These are phyloP conservation scores for Coemansia sp. DNA, from an alignment of 192 early-diverging fungal species.

Conservation along the genomic window DNA sequence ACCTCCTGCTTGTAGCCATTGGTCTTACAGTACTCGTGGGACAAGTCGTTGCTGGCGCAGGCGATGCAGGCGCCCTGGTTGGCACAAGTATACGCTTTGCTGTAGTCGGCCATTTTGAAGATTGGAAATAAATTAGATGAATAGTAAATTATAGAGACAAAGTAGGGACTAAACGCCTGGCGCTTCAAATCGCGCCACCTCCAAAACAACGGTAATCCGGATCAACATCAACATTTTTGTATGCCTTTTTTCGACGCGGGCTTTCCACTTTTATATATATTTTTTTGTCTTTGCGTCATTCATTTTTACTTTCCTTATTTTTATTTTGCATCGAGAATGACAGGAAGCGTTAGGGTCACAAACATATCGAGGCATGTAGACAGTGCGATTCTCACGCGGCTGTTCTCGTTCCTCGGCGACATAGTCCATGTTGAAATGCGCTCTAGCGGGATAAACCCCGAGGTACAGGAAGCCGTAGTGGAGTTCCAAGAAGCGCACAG, in stretches of 20 bases:
- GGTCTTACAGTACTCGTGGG: slow-evolving; percentile 7
- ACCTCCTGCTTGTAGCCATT: slow-evolving; percentile 44
- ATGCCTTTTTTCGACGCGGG: no score
- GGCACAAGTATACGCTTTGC: slow-evolving; percentile 16
- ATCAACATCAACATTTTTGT: no score
- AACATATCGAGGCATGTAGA: slow-evolving; percentile 65
- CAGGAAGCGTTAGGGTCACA: slow-evolving; percentile 51
- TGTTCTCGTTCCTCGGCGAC: slow-evolving; percentile 64
- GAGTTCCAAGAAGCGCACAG: slow-evolving; percentile 56
- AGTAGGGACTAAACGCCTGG: background rate
- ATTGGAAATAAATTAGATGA: background rate
- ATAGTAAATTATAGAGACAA: background rate
- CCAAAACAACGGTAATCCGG: no score
- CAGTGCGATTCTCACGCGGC: slow-evolving; percentile 51
- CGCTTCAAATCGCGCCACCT: no score
- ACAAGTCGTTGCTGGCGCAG: slow-evolving; percentile 1
- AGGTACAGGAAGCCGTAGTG: slow-evolving; percentile 64
- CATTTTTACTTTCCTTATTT: background rate
- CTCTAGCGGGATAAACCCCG: slow-evolving; percentile 30
- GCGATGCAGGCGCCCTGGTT: slow-evolving; percentile 4
- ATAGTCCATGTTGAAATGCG: slow-evolving; percentile 35
- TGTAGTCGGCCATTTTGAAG: slow-evolving; percentile 22
- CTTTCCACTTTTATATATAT: no score
- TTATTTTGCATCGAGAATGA: background rate
- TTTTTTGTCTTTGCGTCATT: slow-evolving; percentile 2